Base-by-base conservation (phyloP, 116 monocot genomes). In the Posidonia oceanica region DNA sequence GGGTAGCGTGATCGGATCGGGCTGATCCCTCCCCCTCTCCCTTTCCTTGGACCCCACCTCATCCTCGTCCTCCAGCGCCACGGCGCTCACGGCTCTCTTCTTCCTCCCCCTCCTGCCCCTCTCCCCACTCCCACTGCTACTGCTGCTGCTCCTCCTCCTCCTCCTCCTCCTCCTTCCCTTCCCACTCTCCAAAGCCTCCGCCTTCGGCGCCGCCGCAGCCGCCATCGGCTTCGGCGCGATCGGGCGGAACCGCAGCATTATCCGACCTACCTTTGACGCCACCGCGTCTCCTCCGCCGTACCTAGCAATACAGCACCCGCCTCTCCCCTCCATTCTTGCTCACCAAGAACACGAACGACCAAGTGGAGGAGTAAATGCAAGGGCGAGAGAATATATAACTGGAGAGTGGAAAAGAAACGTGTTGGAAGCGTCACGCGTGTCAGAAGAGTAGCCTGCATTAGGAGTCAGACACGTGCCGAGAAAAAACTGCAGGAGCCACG, bases 201-300 rank as follows among this genome's bases (percentile, higher is more conserved):
- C 13, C 72, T 21, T 69, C 18, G 65, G 5, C 23, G 61, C 64
- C 61, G 14, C 66, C 7, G 41, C 55, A 36, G 64, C 67, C 14
- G 74, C 57, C 11, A 58, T 22, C 15, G 88, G 88, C 57, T 80
- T 84, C 42, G 88, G 88, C 2, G 85, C 88, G 75, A 88, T 88
- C 18, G 88, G 88, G 10, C 88, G 88, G 70, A 71, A 88, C 58
- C 78, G 60, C 15, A 85, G 82, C 82, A 88, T 78, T 36, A 88
- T 88, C 76, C 66, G 59, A 8, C 75, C 80, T 12, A 85, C 59
- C 67, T 73, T 67, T 70, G 82, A 81, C 36, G 82, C 74, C 22
- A 63, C 73, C 20, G 66, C 79, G 10, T 65, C 67, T 3, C 52
- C 77, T 16, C 61, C 73, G 36, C 56, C 75, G 41, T 74, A 76